Evolutionary conservation across 2,329 filamentous ascomycete species (phyloP), one percentile per base, ranked within the genome.

Genomic region (Teratosphaeria destructans): DNA sequence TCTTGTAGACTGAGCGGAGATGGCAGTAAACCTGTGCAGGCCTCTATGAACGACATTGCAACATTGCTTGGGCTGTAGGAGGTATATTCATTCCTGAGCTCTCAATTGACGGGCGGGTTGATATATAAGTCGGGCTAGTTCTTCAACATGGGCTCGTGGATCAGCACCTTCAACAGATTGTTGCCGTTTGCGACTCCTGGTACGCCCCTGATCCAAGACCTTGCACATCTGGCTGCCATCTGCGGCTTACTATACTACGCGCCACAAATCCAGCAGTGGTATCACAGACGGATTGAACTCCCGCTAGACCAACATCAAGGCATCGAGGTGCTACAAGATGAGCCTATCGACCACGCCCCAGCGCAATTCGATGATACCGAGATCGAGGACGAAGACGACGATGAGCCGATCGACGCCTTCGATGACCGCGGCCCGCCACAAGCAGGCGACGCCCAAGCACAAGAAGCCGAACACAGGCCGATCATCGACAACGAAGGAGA

Each of bases 171-270:
- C 19, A 79, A 79, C 63, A 65, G 69, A 60, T 71, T 80, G 12
- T 68, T 80, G 3, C 78, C 78, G 0, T 80, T 80, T 65, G 78
- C 78, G 47, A 75, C 75, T 19, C 74, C 75, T 1, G 71, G 73
- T 4, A 79, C 77, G 32, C 78, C 78, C 5, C 64, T 80, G 5
- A 39, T 73, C 0, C 77, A 79, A 65, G 78, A 80, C 60, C 66
- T 80, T 11, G 61, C 78, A 0, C 78, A 80, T 65, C 75, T 78
- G 3, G 69, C 69, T 26, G 68, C 74, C 3, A 71, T 80, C 3
- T 77, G 75, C 63, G 69, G 71, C 27, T 70, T 77, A 3, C 69
- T 80, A 16, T 80, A 79, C 67, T 78, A 71, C 62, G 77, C 75
- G 0, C 78, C 78, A 19, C 74, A 76, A 62, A 73, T 79, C 39